Evolutionary conservation across 345 rosid genomes (phyloP), one percentile per base, ranked within the genome.

Genomic region (Euphorbia tirucalli): DNA sequence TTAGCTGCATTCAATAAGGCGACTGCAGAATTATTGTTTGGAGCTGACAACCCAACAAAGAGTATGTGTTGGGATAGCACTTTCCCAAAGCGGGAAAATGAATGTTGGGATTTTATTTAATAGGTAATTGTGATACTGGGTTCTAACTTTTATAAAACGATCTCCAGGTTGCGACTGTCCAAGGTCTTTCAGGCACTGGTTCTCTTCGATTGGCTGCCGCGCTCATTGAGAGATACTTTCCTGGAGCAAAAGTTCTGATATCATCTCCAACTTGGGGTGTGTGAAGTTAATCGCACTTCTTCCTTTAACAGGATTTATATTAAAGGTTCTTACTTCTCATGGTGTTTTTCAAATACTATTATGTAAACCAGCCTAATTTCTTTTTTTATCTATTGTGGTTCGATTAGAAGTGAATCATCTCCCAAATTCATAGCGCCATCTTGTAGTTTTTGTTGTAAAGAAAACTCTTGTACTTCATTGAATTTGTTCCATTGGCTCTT

Each of bases 181-280:
- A 95, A 73, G 95, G 99, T 73, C 99, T 95, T 70, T 95, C 97
- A 2, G 99, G 97, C 60, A 95, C 99, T 25, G 99, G 99, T 72
- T 95, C 99, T 68, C 84, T 95, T 65, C 83, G 99, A 56, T 75
- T 95, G 57, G 99, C 93, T 80, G 97, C 92, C 14, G 99, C 96
- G 74, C 91, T 95, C 67, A 89, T 92, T 35, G 97, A 95, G 74
- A 83, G 97, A 55, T 95, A 95, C 82, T 95, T 95, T 72, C 88
- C 96, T 10, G 93, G 99, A 66, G 96, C 91, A 5, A 84, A 95
- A 86, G 90, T 95, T 67, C 59, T 92, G 62, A 89, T 95, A 74
- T 92, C 99, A 54, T 85, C 99, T 78, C 99, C 97, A 2, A 87
- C 97, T 1, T 95, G 97, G 97, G 99, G 99, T 92, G 22, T 58